Conservation (phyloP, 2,329 filamentous ascomycete genomes). For the Tolypocladium pustulatum region DNA sequence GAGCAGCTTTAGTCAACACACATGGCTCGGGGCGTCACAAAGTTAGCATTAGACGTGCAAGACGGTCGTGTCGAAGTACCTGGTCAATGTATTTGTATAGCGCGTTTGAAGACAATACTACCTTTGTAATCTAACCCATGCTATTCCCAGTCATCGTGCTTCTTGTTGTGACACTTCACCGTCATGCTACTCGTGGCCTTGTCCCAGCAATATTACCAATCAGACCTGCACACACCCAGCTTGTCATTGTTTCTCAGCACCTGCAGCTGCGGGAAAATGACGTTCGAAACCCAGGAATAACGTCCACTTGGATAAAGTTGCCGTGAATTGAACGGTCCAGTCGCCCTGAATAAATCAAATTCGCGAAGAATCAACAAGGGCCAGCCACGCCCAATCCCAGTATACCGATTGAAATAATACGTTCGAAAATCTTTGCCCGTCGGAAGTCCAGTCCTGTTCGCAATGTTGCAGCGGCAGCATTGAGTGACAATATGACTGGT, state of each 20-base stretch:
- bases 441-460: neutral
- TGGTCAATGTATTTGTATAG: neutral
- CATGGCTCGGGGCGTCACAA: neutral
- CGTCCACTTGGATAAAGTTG: neutral
- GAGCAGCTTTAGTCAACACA: constrained; percentile 42
- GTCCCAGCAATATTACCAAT: neutral
- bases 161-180: neutral
- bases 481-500: neutral
- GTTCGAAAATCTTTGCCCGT: too few relatives aligned
- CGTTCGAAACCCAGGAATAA: neutral
- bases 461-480: neutral
- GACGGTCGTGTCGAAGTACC: neutral
- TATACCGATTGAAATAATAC: neutral
- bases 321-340: neutral
- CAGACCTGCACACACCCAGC: neutral
- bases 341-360: neutral
- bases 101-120: neutral
- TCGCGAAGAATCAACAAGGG: neutral
- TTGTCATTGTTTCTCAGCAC: neutral
- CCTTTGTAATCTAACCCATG: neutral
- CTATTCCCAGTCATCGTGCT: neutral
- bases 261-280: too few relatives aligned
- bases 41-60: neutral
- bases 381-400: neutral
- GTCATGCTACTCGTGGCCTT: neutral